phyloP scores from a whole-genome alignment of 768 basidiomycete genomes.

The Calocybe cyanea region DNA sequence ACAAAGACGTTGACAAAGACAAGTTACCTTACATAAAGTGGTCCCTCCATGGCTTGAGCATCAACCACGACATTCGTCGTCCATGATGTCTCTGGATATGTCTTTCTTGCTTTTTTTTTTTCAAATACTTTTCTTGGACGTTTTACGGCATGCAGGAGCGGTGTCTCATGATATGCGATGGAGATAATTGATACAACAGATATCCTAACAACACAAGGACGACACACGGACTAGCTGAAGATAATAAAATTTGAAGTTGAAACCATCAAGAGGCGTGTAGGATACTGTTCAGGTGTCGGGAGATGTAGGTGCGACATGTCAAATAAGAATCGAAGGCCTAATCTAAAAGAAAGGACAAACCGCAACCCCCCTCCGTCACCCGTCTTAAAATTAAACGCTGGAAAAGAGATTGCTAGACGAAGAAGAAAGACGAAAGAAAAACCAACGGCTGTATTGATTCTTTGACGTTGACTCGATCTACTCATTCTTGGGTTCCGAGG shows the following conservation, averaged over 20 bases:
- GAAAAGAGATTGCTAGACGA: not conserved
- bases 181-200: conserved; percentile 7
- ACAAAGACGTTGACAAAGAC: conserved; percentile 40
- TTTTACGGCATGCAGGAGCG: too few species aligned
- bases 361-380: too few species aligned
- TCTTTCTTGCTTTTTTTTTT: conserved; percentile 2
- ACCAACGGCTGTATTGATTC: not conserved
- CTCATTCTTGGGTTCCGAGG: conserved; percentile 15
- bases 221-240: not conserved
- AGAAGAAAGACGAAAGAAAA: not conserved
- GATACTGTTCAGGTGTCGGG: not conserved
- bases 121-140: too few species aligned
- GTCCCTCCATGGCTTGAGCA: conserved; percentile 22
- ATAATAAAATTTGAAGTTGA: not conserved
- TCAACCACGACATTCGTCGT: conserved; percentile 23
- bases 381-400: too few species aligned
- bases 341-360: conserved; percentile 1
- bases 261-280: conserved; percentile 1
- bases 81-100: conserved; percentile 2
- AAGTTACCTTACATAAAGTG: conserved; percentile 31
- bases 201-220: not conserved
- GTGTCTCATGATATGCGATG: not conserved
- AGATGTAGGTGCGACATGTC: not conserved
- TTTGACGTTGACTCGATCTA: conserved; percentile 7
- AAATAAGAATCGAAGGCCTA: not conserved